A percentile compares a stretch with the other conserved stretches of the same genome.
These are phyloP conservation scores for Lactifluus subvellereus DNA, from an alignment of 768 basidiomycete species.

Conservation along the genomic window DNA sequence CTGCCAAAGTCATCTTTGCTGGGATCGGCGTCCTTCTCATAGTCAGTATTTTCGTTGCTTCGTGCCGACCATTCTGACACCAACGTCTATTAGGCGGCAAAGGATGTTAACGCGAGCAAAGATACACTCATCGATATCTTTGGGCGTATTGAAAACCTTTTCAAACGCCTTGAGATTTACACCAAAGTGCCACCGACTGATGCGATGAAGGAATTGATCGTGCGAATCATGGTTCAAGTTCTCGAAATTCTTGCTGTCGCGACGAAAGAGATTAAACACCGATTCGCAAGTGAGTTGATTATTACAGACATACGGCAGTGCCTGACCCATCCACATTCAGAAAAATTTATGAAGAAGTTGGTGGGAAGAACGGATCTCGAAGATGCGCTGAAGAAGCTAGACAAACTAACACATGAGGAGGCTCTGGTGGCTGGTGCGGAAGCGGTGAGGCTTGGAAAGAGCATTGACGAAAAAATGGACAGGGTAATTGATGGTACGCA, in stretches of 20 bases:
- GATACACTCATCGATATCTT: slow-evolving; percentile 1
- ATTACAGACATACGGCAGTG: too few relatives aligned
- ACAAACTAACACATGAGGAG: neutral
- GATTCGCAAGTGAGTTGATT: neutral
- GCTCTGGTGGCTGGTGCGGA: neutral
- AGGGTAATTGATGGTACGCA: neutral
- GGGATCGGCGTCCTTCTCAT: neutral
- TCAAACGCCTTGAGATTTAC: neutral
- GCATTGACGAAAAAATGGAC: neutral
- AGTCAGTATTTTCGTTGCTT: neutral
- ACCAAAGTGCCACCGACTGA: neutral
- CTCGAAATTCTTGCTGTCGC: slow-evolving; percentile 3
- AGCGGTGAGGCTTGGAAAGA: neutral
- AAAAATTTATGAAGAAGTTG: slow-evolving; percentile 1
- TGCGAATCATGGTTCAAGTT: neutral
- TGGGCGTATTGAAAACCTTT: slow-evolving; percentile 1
- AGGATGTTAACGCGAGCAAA: neutral
- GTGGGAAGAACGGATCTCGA: neutral
- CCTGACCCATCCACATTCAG: neutral
- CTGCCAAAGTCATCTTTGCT: neutral
- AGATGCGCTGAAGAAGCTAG: neutral
- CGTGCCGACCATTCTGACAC: neutral
- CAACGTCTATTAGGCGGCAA: neutral
- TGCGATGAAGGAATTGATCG: neutral
- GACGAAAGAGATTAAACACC: neutral